Conservation (phyloP, 345 rosid species). For the Aquilaria sinensis region DNA sequence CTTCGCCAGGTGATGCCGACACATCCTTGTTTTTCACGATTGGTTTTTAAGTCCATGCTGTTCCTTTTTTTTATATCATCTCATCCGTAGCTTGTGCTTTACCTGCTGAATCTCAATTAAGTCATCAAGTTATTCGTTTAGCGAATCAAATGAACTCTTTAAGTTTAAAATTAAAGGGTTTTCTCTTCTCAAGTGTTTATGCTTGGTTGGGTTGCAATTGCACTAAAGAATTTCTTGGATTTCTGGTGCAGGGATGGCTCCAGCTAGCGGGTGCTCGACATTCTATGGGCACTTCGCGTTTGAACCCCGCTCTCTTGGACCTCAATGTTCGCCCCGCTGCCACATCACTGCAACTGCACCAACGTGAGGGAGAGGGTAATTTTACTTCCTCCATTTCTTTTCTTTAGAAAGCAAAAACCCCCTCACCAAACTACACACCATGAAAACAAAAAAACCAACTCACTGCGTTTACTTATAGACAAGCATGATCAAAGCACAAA, state of each 20-base stretch:
- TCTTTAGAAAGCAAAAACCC: too few species aligned
- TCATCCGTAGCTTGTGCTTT: too few species aligned
- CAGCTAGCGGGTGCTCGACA: conserved; percentile 86
- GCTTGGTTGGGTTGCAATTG: background rate
- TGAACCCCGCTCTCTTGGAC: conserved; percentile 67
- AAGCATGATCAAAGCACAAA: too few species aligned
- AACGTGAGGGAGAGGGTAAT: conserved; percentile 31
- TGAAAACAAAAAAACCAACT: too few species aligned
- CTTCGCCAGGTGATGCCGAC: conserved; percentile 60
- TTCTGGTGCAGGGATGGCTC: conserved; percentile 68
- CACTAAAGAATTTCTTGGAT: background rate
- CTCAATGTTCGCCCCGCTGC: conserved; percentile 73
- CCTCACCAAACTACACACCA: background rate
- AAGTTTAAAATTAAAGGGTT: too few species aligned
- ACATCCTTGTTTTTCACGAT: background rate
- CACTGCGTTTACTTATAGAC: too few species aligned
- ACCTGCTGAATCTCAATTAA: too few species aligned
- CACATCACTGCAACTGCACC: conserved; percentile 44
- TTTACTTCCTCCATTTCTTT: background rate
- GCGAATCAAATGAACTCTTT: background rate
- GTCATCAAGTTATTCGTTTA: background rate
- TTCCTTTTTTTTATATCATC: background rate
- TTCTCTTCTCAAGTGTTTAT: background rate
- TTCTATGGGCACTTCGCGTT: conserved; percentile 86
- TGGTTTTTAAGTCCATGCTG: conserved; percentile 6